Percentiles rank a stretch among this genome's conserved stretches.
Evolutionary conservation across 805 yeast species (phyloP).

Genomic region (Ascoidea rubescens): DNA sequence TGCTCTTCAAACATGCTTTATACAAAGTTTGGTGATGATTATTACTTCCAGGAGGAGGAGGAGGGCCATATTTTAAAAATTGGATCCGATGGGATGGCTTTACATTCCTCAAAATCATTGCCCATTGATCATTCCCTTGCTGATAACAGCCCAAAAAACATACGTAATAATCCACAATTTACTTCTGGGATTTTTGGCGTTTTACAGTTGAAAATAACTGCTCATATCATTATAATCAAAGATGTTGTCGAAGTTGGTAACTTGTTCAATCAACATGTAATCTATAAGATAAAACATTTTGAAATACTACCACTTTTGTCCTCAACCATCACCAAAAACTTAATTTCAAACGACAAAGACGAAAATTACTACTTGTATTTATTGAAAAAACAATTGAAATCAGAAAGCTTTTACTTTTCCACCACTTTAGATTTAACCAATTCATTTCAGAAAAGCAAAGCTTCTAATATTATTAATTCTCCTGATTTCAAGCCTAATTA

Average conservation of each 20-base stretch:
- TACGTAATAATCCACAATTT: no score
- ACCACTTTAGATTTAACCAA: conserved; percentile 72
- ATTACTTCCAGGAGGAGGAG: no score
- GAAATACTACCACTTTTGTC: conserved; percentile 5
- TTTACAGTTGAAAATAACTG: not conserved
- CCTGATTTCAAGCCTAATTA: conserved; percentile 25
- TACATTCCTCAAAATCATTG: no score
- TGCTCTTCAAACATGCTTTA: conserved; percentile 3
- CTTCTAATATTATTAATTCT: conserved; percentile 20
- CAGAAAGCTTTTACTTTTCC: conserved; percentile 59
- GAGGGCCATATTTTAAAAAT: no score
- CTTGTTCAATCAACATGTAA: conserved; percentile 1
- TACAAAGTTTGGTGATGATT: no score
- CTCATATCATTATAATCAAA: conserved; percentile 4
- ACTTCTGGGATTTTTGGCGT: conserved; percentile 7
- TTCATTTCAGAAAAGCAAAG: conserved; percentile 33
- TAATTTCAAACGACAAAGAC: conserved; percentile 1
- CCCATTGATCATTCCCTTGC: no score
- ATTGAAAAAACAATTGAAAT: conserved; percentile 48
- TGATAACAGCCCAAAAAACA: no score
- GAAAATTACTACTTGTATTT: conserved; percentile 21
- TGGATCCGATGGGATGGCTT: no score
- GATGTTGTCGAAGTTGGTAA: not conserved
- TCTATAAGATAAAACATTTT: conserved; percentile 4
- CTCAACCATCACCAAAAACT: not conserved